Conservation (phyloP, 306 rosid genomes). For the Lagenaria siceraria region DNA sequence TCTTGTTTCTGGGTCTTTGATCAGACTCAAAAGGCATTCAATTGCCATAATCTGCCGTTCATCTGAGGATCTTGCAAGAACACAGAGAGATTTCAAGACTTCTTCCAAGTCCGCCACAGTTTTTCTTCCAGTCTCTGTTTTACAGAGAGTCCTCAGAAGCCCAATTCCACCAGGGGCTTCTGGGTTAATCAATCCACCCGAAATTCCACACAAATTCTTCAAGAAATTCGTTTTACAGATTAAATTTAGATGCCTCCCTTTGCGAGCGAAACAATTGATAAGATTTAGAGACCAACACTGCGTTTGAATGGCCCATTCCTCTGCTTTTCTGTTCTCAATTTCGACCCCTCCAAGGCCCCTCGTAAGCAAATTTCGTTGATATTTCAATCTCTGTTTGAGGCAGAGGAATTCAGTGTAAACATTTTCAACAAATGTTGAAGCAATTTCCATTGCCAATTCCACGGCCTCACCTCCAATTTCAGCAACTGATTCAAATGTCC, state of each 20-base stretch:
- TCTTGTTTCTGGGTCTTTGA: constrained; percentile 46
- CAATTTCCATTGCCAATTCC: constrained; percentile 28
- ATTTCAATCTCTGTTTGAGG: constrained; percentile 32
- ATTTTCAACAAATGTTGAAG: constrained; percentile 27
- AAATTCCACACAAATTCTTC: constrained; percentile 29
- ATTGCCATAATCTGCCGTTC: constrained; percentile 39
- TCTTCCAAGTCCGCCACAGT: constrained; percentile 20
- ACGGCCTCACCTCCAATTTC: constrained; percentile 27
- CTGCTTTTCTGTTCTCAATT: constrained; percentile 46
- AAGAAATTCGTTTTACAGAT: constrained; percentile 38
- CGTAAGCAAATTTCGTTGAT: constrained; percentile 45
- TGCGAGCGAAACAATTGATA: constrained; percentile 38
- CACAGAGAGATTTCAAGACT: constrained; percentile 29
- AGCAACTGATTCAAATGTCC: constrained; percentile 28
- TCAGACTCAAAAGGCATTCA: constrained; percentile 40
- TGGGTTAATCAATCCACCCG: constrained; percentile 42
- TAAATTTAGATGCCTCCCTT: constrained; percentile 29
- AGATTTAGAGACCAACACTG: constrained; percentile 59
- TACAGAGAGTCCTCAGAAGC: constrained; percentile 36
- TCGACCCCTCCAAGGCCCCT: constrained; percentile 48
- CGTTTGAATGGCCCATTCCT: constrained; percentile 58
- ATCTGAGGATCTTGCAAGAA: constrained; percentile 46
- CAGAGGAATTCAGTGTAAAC: constrained; percentile 32
- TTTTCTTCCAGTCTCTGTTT: constrained; percentile 35
- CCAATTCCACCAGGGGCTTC: constrained; percentile 50